Evolutionary conservation across 352 stramenopile species (phyloP), one percentile per base, ranked within the genome.

Genomic region (Phytophthora pinifolia): DNA sequence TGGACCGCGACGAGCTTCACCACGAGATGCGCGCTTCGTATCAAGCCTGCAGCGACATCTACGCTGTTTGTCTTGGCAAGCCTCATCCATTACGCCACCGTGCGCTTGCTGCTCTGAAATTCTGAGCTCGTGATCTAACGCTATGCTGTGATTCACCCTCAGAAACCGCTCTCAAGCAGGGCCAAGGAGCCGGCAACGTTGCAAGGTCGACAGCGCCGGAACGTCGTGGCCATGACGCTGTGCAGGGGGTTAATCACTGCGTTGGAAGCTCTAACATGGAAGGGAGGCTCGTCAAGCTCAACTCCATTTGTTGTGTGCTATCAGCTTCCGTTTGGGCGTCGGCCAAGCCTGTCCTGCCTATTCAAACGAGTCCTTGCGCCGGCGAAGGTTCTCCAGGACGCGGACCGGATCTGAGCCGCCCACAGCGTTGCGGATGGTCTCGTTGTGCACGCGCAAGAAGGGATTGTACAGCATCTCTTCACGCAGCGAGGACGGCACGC

Each of bases 401-500:
- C 81, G 89, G 41, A 92, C 60, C 9, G 85, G 80, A 59, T 92
- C 81, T 32, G 76, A 81, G 27, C 80, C 82, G 6, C 85, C 85
- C 1, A 91, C 85, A 18, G 85, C 82, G 48, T 86, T 91, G 46
- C 79, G 79, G 47, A 94, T 94, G 9, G 80, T 79, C 38, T 92
- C 80, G 44, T 88, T 79, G 64, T 94, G 85, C 34, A 94, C 82
- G 20, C 85, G 79, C 39, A 94, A 51, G 70, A 94, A 94, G 13
- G 85, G 85, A 29, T 94, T 94, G 65, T 92, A 94, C 27, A 81
- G 67, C 82, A 94, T 94, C 59, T 94, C 85, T 61, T 94, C 85
- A 27, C 76, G 74, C 43, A 94, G 64, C 17, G 89, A 94, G 34
- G 79, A 97, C 7, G 95, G 95, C 6, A 98, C 82, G 14, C 89